Conservation (phyloP, 2,329 filamentous ascomycete species). For the Aureobasidium sp. region DNA sequence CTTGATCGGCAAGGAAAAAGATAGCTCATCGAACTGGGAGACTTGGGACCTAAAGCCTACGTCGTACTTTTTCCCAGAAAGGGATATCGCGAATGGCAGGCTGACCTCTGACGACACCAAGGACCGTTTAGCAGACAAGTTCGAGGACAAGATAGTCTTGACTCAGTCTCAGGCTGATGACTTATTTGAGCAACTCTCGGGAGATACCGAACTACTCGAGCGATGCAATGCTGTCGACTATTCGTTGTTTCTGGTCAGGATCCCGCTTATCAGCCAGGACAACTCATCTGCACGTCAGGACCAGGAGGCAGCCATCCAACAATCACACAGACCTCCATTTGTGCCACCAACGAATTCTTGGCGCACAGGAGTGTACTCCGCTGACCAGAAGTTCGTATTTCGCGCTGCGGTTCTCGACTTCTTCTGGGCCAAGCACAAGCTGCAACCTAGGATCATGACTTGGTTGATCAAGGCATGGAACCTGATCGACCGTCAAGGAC, state of each 20-base stretch:
- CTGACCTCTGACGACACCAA: constrained; percentile 58
- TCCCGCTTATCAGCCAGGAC: constrained; percentile 27
- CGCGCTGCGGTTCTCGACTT: constrained; percentile 63
- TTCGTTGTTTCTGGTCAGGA: constrained; percentile 61
- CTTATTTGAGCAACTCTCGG: constrained; percentile 47
- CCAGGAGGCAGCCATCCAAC: constrained; percentile 18
- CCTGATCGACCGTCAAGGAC: constrained; percentile 53
- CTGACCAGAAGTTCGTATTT: constrained; percentile 59
- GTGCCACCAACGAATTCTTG: constrained; percentile 37
- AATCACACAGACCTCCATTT: constrained; percentile 21
- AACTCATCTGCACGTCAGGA: constrained; percentile 17
- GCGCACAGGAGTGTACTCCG: constrained; percentile 53
- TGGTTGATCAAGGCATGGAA: constrained; percentile 50
- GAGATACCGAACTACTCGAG: constrained; percentile 56
- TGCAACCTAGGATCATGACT: constrained; percentile 58
- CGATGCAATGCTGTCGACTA: constrained; percentile 63
- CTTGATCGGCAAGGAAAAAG: constrained; percentile 49
- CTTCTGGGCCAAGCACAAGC: constrained; percentile 68
- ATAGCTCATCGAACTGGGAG: constrained; percentile 48
- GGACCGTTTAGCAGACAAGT: constrained; percentile 57
- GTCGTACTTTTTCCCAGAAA: constrained; percentile 67
- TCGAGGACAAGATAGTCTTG: constrained; percentile 57
- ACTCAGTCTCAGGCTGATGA: constrained; percentile 46
- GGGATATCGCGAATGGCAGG: constrained; percentile 58
- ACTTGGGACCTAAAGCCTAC: constrained; percentile 67